Evolutionary conservation across 495 filamentous ascomycete genomes (phyloP), one percentile per base, ranked within the genome.

Genomic region (Geoglossum glabrum): DNA sequence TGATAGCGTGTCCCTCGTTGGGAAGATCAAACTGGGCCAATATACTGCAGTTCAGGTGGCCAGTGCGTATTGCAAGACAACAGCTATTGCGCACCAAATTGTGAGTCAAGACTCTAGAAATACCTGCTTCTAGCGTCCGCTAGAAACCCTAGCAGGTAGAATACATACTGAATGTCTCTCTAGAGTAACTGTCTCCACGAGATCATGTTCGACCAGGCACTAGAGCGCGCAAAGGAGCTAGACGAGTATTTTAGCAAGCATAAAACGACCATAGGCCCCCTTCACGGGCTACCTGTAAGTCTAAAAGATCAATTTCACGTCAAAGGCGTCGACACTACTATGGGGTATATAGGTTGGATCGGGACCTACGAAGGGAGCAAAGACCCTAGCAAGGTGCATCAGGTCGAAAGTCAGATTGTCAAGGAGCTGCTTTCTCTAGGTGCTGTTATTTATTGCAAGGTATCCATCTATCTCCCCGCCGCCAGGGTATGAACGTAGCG

Each of bases 281-380:
- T 86, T 0, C 82, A 86, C 59, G 82, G 82, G 25, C 68, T 85
- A 1, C 83, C 82, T 0, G 60, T 85, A 17, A 82, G 79, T 55
- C 65, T 86, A 13, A 86, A 85, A 66, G 82, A 86, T 60, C 82
- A 84, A 63, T 85, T 84, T 64, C 82, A 84, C 56, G 73, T 86
- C 56, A 77, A 76, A 57, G 77, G 73, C 0, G 72, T 79, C 0
- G 81, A 85, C 56, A 84, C 79, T 0, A 80, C 76, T 0, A 82
- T 85, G 75, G 82, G 80, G 17, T 81, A 80, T 49, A 67, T 77
- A 57, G 62, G 5, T 49, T 65, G 49, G 34, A 57, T 58, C 31
- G 26, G 55, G 23, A 49, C 27, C 7, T 15, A 57, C 15, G 27
- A 57, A 21, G 31, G 36, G 13, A 15, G 2, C 13, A 5, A 15